Conservation (phyloP, 202 grass and related monocot species). For the Setaria italica region DNA sequence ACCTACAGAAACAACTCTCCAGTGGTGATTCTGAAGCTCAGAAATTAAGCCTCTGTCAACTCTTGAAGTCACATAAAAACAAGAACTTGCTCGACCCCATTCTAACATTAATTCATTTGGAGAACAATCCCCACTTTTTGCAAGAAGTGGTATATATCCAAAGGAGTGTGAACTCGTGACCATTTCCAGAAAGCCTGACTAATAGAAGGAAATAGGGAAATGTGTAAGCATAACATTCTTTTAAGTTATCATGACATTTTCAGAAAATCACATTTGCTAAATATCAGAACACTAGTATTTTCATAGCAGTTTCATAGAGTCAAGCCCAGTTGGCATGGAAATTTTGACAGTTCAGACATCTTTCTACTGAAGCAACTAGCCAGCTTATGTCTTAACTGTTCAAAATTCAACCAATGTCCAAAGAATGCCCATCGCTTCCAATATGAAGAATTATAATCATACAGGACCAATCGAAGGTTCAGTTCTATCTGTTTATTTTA, state of each 20-base stretch:
- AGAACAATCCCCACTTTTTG: conserved; percentile 24
- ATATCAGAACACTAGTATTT: conserved; percentile 1
- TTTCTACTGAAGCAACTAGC: neutral
- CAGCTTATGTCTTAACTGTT: neutral
- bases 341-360: neutral
- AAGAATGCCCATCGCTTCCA: neutral
- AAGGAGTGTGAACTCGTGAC: conserved; percentile 54
- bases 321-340: neutral
- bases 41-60: conserved; percentile 54
- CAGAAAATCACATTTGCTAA: neutral
- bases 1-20: conserved; percentile 73
- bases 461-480: neutral
- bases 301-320: neutral
- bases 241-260: neutral
- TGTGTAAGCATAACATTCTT: conserved; percentile 13
- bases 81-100: conserved; percentile 57
- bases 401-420: neutral
- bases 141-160: conserved; percentile 32
- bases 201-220: conserved; percentile 43
- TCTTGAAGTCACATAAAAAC: conserved; percentile 68
- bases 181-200: conserved; percentile 75
- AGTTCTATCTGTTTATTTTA: conserved; percentile 4
- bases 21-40: conserved; percentile 61
- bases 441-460: neutral
- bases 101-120: conserved; percentile 53